A percentile compares a stretch with the other conserved stretches of the same genome.
Conservation (phyloP, 2,329 filamentous ascomycete genomes). For the Monilinia laxa region DNA sequence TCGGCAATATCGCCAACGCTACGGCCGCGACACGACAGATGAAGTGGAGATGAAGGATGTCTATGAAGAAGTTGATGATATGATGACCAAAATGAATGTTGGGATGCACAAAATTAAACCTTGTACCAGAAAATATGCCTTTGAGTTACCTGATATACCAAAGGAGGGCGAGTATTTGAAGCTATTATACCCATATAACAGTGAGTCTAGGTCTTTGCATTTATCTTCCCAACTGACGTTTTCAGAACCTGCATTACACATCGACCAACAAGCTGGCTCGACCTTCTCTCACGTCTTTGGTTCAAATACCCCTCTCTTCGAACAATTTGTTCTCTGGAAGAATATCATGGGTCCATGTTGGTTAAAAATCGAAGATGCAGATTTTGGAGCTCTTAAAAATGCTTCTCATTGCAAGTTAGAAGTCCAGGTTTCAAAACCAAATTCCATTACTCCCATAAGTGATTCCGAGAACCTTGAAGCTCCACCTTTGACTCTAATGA, state of each 20-base stretch:
- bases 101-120: conserved; percentile 91
- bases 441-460: conserved; percentile 67
- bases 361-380: conserved; percentile 83
- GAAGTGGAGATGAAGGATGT: conserved; percentile 85
- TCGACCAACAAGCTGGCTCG: conserved; percentile 66
- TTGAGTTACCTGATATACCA: conserved; percentile 83
- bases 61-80: conserved; percentile 79
- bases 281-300: conserved; percentile 96
- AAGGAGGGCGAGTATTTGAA: conserved; percentile 91
- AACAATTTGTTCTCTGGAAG: conserved; percentile 98
- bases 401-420: conserved; percentile 97
- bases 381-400: conserved; percentile 83
- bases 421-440: conserved; percentile 75
- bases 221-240: conserved; percentile 24
- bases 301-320: conserved; percentile 88
- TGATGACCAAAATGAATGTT: conserved; percentile 87
- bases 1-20: conserved; percentile 65
- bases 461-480: conserved; percentile 80
- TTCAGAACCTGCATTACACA: conserved; percentile 65
- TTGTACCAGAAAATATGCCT: conserved; percentile 88
- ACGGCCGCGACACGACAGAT: conserved; percentile 66
- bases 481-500: conserved; percentile 94
- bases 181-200: conserved; percentile 91
- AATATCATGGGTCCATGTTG: conserved; percentile 99
- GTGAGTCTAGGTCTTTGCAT: conserved; percentile 43